Base-by-base conservation (phyloP, 345 rosid genomes). In the Durio zibethinus region DNA sequence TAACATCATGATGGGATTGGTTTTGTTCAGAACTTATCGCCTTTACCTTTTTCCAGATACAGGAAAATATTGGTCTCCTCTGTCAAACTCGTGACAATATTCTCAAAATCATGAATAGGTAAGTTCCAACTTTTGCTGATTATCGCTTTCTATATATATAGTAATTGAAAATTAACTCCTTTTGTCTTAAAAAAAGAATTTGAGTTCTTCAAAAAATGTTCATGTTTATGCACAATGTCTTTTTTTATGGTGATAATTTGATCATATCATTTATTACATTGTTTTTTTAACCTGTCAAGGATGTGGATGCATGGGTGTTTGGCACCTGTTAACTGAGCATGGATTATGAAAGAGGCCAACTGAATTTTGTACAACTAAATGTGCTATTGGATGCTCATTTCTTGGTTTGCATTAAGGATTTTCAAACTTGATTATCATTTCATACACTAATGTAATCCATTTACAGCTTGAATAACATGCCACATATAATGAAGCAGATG, bases 401-500 rank as follows among this genome's bases (percentile, higher is more conserved):
- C 10, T 33, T 3, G 1, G 23, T 50, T 43, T 4, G 12, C 38
- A 10, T 29, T 29, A 27, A 8, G 20, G 47, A 42, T 43, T 56
- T 23, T 27, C 14, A 4, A 10, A 4, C 29, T 29, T 43, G 64
- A 29, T 48, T 48, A 29, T 29, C 42, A 50, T 70, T 29, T 48
- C 23, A 10, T 50, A 29, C 29, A 29, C 21, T 48, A 48, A 63
- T 33, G 47, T 7, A 3, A 5, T 48, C 35, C 35, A 42, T 63
- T 75, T 82, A 79, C 92, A 94, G 97, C 67, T 71, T 89, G 83
- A 77, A 84, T 72, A 88, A 87, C 47, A 80, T 64, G 64, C 87
- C 89, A 2, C 91, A 91, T 48, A 64, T 76, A 75, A 92, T 88
- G 97, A 86, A 84, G 86, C 89, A 81, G 88, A 92, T 92, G 98